Evolutionary conservation across 208 protist species (phyloP), one percentile per base, ranked within the genome.

Genomic region (Wallacemonas sp.): DNA sequence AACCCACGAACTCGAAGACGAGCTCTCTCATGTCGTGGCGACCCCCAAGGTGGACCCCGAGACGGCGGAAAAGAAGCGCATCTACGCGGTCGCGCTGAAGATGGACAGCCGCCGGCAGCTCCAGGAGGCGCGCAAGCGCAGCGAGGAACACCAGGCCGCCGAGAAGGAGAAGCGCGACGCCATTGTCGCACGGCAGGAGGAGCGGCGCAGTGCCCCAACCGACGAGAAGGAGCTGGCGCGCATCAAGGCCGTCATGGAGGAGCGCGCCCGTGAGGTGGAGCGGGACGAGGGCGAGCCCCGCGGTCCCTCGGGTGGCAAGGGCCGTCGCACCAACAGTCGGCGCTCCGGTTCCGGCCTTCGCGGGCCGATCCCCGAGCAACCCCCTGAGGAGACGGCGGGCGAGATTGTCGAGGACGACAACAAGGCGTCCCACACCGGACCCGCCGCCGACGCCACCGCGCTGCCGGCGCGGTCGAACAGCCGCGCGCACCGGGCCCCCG

Each of bases 281-380:
- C 67, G 46, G 42, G 44, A 49, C 16, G 67, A 74, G 52, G 68
- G 80, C 38, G 59, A 33, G 14, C 42, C 20, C 0, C 72, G 80
- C 38, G 59, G 41, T 16, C 42, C 20, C 0, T 87, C 81, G 0
- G 72, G 77, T 11, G 73, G 67, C 7, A 70, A 64, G 48, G 78
- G 76, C 25, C 81, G 79, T 29, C 72, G 74, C 33, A 81, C 72
- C n/a, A 5, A 11, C 3, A 79, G 76, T 46, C 44, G 44, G 18
- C 74, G 81, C 29, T 70, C 72, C 23, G 44, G 11, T 23, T 84
- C 85, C 23, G 44, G 25, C 14, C 63, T 88, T 45, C 76, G 82
- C 23, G 81, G 76, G 26, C 74, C 57, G 0, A 88, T 91, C 38
- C 82, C 85, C 3, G 79, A 86, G 61, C 85, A 91, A 70, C 85